Conservation (phyloP, 2,329 filamentous ascomycete species). For the Graphiopsis chlorocephala region DNA sequence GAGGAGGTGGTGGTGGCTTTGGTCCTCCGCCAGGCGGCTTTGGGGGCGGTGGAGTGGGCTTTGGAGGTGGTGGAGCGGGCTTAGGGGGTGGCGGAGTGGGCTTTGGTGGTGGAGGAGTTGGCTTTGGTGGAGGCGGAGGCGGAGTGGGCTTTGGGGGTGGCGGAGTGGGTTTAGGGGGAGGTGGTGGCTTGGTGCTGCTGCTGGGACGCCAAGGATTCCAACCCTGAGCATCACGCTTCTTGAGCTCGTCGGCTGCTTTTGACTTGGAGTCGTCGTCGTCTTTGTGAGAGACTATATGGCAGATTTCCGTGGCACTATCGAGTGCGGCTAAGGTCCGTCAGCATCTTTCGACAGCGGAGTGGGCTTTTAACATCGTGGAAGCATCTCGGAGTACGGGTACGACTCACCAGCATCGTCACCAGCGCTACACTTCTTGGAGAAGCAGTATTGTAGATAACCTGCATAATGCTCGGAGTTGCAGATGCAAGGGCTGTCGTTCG, state of each 20-base stretch:
- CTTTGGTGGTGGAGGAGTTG: not conserved
- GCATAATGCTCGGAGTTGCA: not conserved
- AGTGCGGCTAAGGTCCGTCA: not conserved
- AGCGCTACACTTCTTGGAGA: not conserved
- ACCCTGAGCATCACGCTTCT: not conserved
- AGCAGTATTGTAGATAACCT: not conserved
- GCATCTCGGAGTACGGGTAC: not conserved
- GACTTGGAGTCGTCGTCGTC: not conserved
- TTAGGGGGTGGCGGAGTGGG: not conserved
- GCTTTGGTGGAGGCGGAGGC: not conserved
- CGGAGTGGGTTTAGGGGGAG: not conserved
- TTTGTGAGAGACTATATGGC: not conserved
- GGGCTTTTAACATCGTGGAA: not conserved
- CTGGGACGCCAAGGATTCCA: not conserved
- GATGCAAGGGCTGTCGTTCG: not conserved
- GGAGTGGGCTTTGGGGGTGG: not conserved
- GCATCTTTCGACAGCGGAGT: not conserved
- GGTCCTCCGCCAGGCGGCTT: not conserved
- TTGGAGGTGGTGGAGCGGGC: not conserved
- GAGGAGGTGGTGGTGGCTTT: not conserved
- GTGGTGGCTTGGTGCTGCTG: not conserved
- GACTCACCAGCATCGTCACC: not conserved
- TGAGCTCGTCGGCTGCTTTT: not conserved
- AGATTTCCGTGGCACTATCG: not conserved
- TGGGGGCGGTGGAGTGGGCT: not conserved